phyloP scores from a whole-genome alignment of 148 eudicot genomes.

The Amaranthus palmeri region DNA sequence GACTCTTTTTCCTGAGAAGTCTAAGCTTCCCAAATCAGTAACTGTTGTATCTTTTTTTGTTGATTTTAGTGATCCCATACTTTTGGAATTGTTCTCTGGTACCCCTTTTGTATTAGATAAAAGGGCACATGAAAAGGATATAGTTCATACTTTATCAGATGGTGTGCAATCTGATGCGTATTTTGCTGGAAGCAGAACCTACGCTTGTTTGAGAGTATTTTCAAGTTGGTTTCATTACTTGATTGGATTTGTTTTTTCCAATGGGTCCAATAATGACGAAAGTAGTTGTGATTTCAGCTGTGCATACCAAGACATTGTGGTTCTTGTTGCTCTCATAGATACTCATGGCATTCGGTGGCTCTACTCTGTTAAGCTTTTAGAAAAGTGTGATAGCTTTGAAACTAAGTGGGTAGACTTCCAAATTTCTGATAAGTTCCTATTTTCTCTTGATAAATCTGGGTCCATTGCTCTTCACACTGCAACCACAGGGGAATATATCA shows the following conservation, averaged over 20 bases:
- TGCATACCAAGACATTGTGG: conserved; percentile 25
- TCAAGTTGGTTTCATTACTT: conserved; percentile 53
- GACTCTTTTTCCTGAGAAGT: conserved; percentile 57
- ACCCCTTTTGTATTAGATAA: conserved; percentile 22
- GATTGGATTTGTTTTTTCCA: conserved; percentile 62
- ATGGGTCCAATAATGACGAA: conserved; percentile 23
- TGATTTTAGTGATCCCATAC: conserved; percentile 42
- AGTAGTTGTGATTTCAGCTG: conserved; percentile 21
- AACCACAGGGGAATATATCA: conserved; percentile 57
- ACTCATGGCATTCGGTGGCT: conserved; percentile 72
- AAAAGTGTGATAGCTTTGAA: conserved; percentile 30
- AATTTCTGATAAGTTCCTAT: conserved; percentile 60
- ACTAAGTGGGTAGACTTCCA: conserved; percentile 82
- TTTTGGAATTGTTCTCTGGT: conserved; percentile 35
- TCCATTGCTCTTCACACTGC: conserved; percentile 48
- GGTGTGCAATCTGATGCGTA: conserved; percentile 21
- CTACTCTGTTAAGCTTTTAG: conserved; percentile 56
- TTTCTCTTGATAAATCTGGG: conserved; percentile 72
- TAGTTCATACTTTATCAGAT: conserved; percentile 20
- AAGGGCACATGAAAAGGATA: conserved; percentile 20
- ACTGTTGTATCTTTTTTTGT: conserved; percentile 58
- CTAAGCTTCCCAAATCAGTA: conserved; percentile 47
- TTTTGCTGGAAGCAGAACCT: conserved; percentile 27
- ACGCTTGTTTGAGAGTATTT: conserved; percentile 64
- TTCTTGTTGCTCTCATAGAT: conserved; percentile 55